phyloP scores from a whole-genome alignment of 306 rosid species.

The Begonia fuchsioides region DNA sequence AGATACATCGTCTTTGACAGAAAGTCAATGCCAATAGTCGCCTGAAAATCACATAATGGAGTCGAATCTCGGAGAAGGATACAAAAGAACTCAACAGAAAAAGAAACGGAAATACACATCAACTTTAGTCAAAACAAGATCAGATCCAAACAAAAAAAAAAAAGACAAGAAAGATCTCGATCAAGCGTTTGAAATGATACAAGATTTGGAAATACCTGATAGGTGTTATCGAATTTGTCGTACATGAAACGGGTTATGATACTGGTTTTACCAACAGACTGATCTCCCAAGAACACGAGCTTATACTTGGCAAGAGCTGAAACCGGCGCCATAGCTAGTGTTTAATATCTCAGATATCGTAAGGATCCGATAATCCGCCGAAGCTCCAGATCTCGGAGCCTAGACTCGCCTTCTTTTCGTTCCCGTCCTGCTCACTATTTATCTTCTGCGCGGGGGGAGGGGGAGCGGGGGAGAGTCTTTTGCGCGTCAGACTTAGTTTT shows the following conservation, averaged over 20 bases:
- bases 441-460: no score
- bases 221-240: constrained; percentile 47
- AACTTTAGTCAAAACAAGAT: neutral
- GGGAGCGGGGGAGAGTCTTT: no score
- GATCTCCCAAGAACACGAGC: constrained; percentile 50
- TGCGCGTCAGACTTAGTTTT: no score
- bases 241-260: constrained; percentile 56
- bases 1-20: constrained; percentile 53
- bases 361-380: neutral
- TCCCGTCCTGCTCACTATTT: no score
- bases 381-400: neutral
- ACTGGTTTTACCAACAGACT: constrained; percentile 42
- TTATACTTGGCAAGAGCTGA: constrained; percentile 49
- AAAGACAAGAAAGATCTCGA: neutral
- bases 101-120: neutral
- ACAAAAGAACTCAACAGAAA: neutral
- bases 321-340: constrained; percentile 32
- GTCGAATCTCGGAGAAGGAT: neutral
- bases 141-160: neutral
- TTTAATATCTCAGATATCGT: neutral
- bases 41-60: constrained; percentile 12
- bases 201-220: constrained; percentile 20
- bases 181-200: neutral
- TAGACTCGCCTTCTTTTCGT: neutral
- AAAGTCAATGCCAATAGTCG: constrained; percentile 43